phyloP scores from a whole-genome alignment of 495 filamentous ascomycete species.

The Penicillium bovifimosum region DNA sequence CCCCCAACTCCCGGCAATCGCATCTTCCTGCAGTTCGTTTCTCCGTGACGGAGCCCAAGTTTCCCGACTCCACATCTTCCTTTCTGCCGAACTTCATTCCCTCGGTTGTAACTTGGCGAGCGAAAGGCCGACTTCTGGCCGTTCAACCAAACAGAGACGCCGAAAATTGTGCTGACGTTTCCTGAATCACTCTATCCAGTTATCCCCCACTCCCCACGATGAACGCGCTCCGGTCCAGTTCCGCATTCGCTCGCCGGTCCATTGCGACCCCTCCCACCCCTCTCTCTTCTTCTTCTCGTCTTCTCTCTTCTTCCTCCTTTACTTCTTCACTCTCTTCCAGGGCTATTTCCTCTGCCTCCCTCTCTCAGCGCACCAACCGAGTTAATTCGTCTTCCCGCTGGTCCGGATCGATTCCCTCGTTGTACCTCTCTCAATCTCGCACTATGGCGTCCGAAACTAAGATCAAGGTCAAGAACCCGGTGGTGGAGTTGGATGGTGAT shows the following conservation, averaged over 20 bases:
- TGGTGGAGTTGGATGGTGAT: slow-evolving; percentile 96
- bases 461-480: slow-evolving; percentile 96
- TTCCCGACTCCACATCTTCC: slow-evolving; percentile 21
- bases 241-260: slow-evolving; percentile 39
- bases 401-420: slow-evolving; percentile 27
- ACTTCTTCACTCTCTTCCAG: slow-evolving; percentile 21
- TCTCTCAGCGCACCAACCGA: slow-evolving; percentile 23
- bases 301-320: slow-evolving; percentile 21
- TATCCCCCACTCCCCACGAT: slow-evolving; percentile 16
- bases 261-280: slow-evolving; percentile 32
- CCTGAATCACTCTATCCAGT: not conserved
- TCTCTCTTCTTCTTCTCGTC: slow-evolving; percentile 33
- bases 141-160: slow-evolving; percentile 21
- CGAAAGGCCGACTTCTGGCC: not conserved
- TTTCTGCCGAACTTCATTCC: slow-evolving; percentile 30
- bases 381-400: slow-evolving; percentile 31
- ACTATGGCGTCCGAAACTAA: slow-evolving; percentile 53
- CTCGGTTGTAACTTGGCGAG: slow-evolving; percentile 22
- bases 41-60: not conserved
- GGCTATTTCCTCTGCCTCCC: slow-evolving; percentile 28
- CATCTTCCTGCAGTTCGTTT: not conserved
- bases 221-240: slow-evolving; percentile 39
- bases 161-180: slow-evolving; percentile 19
- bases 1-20: slow-evolving; percentile 11
- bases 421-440: slow-evolving; percentile 35